phyloP scores from a whole-genome alignment of 345 rosid species.

The Gynandropsis gynandra region DNA sequence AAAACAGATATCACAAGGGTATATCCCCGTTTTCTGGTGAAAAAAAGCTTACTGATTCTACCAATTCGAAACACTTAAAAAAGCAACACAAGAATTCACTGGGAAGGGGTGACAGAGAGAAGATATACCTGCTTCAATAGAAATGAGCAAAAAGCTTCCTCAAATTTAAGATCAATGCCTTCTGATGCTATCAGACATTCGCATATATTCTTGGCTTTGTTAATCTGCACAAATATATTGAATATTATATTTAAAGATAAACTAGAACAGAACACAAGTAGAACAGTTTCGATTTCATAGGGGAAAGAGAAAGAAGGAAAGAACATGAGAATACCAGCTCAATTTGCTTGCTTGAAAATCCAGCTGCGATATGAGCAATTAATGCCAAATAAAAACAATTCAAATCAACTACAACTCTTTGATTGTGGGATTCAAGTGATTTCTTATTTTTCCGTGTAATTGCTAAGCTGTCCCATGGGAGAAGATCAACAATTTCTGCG shows the following conservation, averaged over 20 bases:
- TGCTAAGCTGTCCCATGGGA: constrained; percentile 82
- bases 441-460: constrained; percentile 70
- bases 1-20: too few relatives aligned
- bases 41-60: too few relatives aligned
- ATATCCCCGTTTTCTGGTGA: too few relatives aligned
- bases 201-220: constrained; percentile 63
- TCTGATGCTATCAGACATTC: constrained; percentile 85
- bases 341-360: constrained; percentile 72
- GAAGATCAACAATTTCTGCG: constrained; percentile 76
- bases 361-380: constrained; percentile 80
- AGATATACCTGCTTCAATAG: constrained; percentile 75
- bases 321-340: constrained; percentile 48
- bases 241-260: constrained; percentile 18
- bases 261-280: not conserved
- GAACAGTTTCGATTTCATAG: constrained; percentile 20
- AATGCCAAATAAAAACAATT: constrained; percentile 63
- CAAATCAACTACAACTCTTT: constrained; percentile 77
- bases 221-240: constrained; percentile 47
- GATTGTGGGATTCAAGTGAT: constrained; percentile 90
- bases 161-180: constrained; percentile 79
- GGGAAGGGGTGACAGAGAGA: constrained; percentile 8
- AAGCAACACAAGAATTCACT: constrained; percentile 1
- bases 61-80: constrained; percentile 13
- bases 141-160: constrained; percentile 73
- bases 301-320: constrained; percentile 3